These are phyloP conservation scores for Laguncularia racemosa DNA, from an alignment of 345 rosid genomes.

Conservation along the genomic window DNA sequence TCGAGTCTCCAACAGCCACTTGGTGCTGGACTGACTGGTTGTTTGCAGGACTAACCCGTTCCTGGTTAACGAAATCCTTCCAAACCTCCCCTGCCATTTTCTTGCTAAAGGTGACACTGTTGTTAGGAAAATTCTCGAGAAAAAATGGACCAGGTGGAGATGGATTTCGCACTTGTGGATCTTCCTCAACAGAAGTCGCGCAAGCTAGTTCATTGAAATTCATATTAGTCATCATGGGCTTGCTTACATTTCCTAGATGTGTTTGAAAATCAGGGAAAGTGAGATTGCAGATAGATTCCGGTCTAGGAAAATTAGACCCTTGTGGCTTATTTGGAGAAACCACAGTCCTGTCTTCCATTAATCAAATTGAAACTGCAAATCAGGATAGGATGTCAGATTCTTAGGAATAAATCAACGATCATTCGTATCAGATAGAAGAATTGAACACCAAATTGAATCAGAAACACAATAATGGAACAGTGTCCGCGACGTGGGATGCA, in stretches of 20 bases:
- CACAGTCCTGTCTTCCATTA: conserved; percentile 6
- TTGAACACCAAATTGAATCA: no score
- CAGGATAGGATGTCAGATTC: no score
- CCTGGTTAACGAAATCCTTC: conserved; percentile 3
- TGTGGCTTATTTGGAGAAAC: neutral
- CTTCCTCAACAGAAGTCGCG: no score
- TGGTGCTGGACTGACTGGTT: neutral
- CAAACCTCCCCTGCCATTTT: conserved; percentile 2
- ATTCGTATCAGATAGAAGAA: no score
- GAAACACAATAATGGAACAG: no score
- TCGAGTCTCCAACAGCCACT: neutral
- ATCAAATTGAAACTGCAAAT: neutral
- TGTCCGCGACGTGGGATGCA: no score
- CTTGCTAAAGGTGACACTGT: neutral
- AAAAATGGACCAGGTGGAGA: neutral
- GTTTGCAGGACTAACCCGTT: conserved; percentile 1
- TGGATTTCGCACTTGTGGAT: neutral
- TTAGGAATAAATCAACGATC: no score
- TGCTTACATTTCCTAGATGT: conserved; percentile 5
- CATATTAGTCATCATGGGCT: neutral
- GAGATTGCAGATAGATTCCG: conserved; percentile 1
- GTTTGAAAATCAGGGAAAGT: conserved; percentile 2
- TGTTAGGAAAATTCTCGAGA: neutral
- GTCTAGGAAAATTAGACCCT: neutral
- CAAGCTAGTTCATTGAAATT: conserved; percentile 5